Base-by-base conservation (phyloP, 2,329 filamentous ascomycete genomes). In the Alternaria sp. region DNA sequence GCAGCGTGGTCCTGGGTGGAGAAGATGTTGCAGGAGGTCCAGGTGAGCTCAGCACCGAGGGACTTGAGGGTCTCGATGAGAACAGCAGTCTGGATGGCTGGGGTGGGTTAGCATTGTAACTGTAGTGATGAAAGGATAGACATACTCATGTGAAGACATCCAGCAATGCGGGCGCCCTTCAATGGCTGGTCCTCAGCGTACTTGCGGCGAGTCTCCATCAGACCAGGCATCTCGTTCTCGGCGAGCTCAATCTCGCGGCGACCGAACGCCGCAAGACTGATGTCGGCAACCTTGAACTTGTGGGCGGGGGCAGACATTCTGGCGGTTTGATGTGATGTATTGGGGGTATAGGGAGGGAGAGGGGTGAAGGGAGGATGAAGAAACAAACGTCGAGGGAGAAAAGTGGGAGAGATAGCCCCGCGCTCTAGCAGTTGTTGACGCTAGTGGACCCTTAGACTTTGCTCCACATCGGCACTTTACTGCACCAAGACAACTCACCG, bases 21-120 rank as follows among this genome's bases (percentile, higher is more conserved):
- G 91, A 97, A 99, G 85, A 99, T 98, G 90, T 99, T 98, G 91
- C 96, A 99, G 77, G 92, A 96, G 67, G 95, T 92, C 96, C 96
- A 98, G 81, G 96, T 99, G 77, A 98, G 92, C 89, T 98, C 96
- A 78, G 96, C 96, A 86, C 96, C 96, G 78, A 99, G 93, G 74
- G 91, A 87, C 79, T 88, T 92, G 81, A 99, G 90, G 73, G 96
- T 99, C 90, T 99, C 96, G 84, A 99, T 99, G 79, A 99, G 91
- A 80, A 99, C 96, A 77, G 96, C 96, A 72, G 96, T 99, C 88
- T 99, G 96, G 86, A 99, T 98, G 82, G 96, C 88, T 90, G 67
- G 6, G 13, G 4, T 71, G 12, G 23, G 63, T 75, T 46, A 77
- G 72, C 45, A 10, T 17, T 32, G 47, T 4, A 9, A n/a, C 3